These are phyloP conservation scores for Botryotinia convoluta DNA, from an alignment of 2,329 filamentous ascomycete species.

Conservation along the genomic window DNA sequence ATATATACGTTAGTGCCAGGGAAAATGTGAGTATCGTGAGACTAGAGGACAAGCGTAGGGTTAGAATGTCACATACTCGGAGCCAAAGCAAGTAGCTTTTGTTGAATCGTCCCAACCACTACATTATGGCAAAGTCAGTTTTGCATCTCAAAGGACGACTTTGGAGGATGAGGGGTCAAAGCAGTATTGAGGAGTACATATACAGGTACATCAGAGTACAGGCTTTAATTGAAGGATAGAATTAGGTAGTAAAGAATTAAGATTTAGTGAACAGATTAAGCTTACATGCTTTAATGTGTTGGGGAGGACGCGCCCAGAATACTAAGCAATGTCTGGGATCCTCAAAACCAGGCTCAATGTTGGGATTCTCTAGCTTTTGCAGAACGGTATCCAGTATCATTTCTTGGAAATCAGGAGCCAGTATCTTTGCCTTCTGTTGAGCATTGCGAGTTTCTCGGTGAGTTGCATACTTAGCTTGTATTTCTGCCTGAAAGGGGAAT, in stretches of 20 bases:
- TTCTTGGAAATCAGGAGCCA: slow-evolving; percentile 64
- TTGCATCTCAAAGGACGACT: background rate
- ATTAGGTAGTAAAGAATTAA: background rate
- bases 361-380: slow-evolving; percentile 61
- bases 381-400: slow-evolving; percentile 76
- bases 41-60: background rate
- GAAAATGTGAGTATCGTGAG: background rate
- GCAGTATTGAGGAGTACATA: background rate
- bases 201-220: background rate
- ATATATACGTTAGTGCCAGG: background rate
- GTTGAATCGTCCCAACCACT: slow-evolving; percentile 67
- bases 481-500: slow-evolving; percentile 27
- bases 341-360: slow-evolving; percentile 63
- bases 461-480: slow-evolving; percentile 54
- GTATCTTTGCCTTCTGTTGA: slow-evolving; percentile 72
- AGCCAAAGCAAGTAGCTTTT: slow-evolving; percentile 58
- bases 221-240: background rate
- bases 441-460: slow-evolving; percentile 75
- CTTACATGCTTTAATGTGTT: slow-evolving; percentile 56
- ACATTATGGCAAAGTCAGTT: background rate
- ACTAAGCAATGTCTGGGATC: slow-evolving; percentile 81
- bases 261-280: background rate
- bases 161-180: background rate
- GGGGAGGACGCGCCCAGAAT: slow-evolving; percentile 82
- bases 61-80: slow-evolving; percentile 58